Evolutionary conservation across 768 basidiomycete genomes (phyloP), one percentile per base, ranked within the genome.

Genomic region (Lentinula detonsa): DNA sequence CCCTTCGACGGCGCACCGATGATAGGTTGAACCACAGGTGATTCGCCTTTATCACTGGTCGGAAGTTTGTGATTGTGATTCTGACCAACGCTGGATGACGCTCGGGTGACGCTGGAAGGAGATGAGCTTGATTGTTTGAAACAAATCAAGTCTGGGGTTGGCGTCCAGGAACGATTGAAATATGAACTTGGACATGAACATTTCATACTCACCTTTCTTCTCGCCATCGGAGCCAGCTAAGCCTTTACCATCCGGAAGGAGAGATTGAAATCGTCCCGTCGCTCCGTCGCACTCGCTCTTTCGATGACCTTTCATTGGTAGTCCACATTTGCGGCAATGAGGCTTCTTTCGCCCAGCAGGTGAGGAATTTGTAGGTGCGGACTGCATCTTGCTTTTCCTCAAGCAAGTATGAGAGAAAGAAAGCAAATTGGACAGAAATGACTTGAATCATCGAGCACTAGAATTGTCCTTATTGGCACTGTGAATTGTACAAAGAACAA

Each of bases 321-420:
- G 73, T 75, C 82, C 46, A 71, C 73, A 39, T 7, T 16, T 54
- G 18, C 34, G 31, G n/a, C 53, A 54, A 16, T 40, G 53, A 39
- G 53, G 53, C 21, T 54, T 54, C 37, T 54, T 54, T 39, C 53
- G 35, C 34, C 34, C 34, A n/a, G 34, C 11, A 5, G 53, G 37
- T 11, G 53, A 37, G 21, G 10, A 23, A 18, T 15, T 23, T 21
- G 45, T 21, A 23, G 46, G 46, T 23, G 18, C 11, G 6, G 53
- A 54, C 35, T 37, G 53, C 37, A 40, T 54, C 2, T 5, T 35
- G 23, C 8, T 18, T n/a, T 10, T 33, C 11, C 9, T 31, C 5
- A 5, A 34, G n/a, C 13, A 16, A 2, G 13, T 18, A 16, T 5
- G n/a, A 18, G 37, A 39, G 37, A 39, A 6, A 31, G 49, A 28